Evolutionary conservation across 1,284 basidiomycete genomes (phyloP), one percentile per base, ranked within the genome.

Genomic region (Agaricales sp.): DNA sequence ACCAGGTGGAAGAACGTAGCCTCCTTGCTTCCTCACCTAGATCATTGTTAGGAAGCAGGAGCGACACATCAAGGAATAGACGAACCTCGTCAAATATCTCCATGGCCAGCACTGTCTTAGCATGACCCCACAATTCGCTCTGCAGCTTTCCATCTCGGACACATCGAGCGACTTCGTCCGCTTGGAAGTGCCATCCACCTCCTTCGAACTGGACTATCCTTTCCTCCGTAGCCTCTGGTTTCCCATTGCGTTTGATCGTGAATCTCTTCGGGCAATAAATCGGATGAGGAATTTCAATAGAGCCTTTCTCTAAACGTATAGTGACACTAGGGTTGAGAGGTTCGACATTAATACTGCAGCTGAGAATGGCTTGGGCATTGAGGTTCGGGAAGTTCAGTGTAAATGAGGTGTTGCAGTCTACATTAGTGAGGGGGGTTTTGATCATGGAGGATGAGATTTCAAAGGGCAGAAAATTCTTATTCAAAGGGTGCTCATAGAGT

Each of bases 161-260:
- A 58, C 85, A 88, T 46, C 87, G 65, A 13, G 88, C 91, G 14
- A 92, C 89, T 54, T 92, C 91, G 55, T 91, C 88, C 4, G 87
- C 87, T 62, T 88, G 74, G 61, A 78, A 89, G 63, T 87, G 75
- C 80, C 74, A 83, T 12, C 85, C 85, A 25, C 64, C 60, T 4
- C 85, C 86, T 2, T 71, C 66, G 57, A 80, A 78, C 24, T 76
- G 67, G 55, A 81, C 76, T 24, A 57, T 59, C 51, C 62, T 69
- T 38, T 67, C 78, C 58, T 85, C 78, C 45, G 67, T 68, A 24
- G 66, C 66, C 20, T 79, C 11, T 1, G 71, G 71, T 21, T 71
- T 70, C 20, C 78, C 78, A 0, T 43, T 19, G 54, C 84, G 77
- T 56, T 80, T 71, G 24, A 88, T 77, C 1, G 67, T 78, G 64